Percentiles rank a stretch among this genome's conserved stretches.
Evolutionary conservation across 2,329 filamentous ascomycete species (phyloP).

Genomic region (Calonectria hongkongensis): DNA sequence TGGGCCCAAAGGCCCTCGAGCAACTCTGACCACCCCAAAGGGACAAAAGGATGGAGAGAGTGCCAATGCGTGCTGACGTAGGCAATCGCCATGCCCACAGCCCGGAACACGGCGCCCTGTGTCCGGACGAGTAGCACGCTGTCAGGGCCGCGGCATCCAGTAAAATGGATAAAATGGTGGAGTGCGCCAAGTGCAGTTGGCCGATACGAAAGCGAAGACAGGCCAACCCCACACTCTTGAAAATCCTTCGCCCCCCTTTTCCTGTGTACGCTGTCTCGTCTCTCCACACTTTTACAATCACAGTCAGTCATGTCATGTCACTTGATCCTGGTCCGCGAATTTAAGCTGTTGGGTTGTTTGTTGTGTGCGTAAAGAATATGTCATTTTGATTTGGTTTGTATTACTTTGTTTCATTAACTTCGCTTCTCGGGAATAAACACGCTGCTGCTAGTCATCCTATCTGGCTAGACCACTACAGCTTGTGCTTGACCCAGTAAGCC

Average conservation of each 20-base stretch:
- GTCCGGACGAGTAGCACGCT: background rate
- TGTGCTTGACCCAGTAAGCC: slow-evolving; percentile 40
- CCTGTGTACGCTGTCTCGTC: background rate
- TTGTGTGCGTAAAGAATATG: no score
- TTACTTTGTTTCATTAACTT: slow-evolving; percentile 1
- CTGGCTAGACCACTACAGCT: background rate
- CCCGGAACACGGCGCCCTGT: background rate
- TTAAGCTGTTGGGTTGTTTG: no score
- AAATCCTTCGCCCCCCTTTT: background rate
- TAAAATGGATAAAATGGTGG: background rate
- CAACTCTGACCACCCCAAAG: slow-evolving; percentile 11
- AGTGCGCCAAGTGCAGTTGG: background rate
- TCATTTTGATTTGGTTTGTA: no score
- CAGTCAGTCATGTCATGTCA: background rate
- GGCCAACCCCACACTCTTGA: background rate
- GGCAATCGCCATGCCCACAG: background rate
- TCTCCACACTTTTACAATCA: background rate
- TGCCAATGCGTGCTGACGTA: slow-evolving; percentile 11
- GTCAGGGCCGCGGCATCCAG: slow-evolving; percentile 2
- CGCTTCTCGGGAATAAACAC: slow-evolving; percentile 2
- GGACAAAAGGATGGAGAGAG: background rate
- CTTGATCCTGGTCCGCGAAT: background rate
- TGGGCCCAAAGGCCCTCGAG: no score
- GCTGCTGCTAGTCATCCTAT: background rate
- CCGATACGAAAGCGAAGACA: background rate